phyloP scores from a whole-genome alignment of 306 rosid species.

The Lablab purpureus region DNA sequence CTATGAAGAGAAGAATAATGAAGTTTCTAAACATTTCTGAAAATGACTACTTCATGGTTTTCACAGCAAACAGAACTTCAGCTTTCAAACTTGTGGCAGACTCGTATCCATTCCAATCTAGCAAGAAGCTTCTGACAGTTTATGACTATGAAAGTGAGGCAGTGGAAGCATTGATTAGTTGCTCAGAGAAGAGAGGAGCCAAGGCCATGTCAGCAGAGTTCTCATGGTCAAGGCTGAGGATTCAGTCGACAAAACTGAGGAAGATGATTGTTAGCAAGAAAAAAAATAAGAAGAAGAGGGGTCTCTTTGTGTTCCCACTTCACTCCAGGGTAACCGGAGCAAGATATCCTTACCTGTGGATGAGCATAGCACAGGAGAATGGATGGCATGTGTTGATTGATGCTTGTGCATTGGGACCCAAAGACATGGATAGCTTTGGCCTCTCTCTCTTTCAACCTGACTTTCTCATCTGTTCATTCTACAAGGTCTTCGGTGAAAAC shows the following conservation, averaged over 20 bases:
- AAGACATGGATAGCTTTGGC: conserved; percentile 92
- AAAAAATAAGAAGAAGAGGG: conserved; percentile 71
- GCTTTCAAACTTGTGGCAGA: conserved; percentile 91
- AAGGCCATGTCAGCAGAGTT: conserved; percentile 78
- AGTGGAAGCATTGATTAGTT: conserved; percentile 74
- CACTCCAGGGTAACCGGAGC: conserved; percentile 97
- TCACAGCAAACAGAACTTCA: conserved; percentile 91
- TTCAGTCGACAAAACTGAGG: conserved; percentile 73
- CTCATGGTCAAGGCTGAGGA: conserved; percentile 90
- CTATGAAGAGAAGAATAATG: conserved; percentile 78
- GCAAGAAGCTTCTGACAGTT: conserved; percentile 80
- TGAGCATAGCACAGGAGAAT: conserved; percentile 89
- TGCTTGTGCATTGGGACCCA: conserved; percentile 93
- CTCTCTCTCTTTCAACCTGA: conserved; percentile 87
- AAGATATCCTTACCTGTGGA: conserved; percentile 90
- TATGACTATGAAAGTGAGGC: conserved; percentile 94
- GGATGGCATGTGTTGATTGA: conserved; percentile 91
- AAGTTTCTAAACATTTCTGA: conserved; percentile 76
- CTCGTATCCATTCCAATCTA: conserved; percentile 77
- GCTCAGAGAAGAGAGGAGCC: conserved; percentile 90
- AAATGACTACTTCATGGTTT: conserved; percentile 84
- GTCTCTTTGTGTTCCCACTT: conserved; percentile 88
- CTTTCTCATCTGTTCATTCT: conserved; percentile 89
- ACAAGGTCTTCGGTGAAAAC: conserved; percentile 84
- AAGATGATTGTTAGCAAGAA: conserved; percentile 68